These are phyloP conservation scores for Penicillium pulvis DNA, from an alignment of 495 filamentous ascomycete species.

Conservation along the genomic window DNA sequence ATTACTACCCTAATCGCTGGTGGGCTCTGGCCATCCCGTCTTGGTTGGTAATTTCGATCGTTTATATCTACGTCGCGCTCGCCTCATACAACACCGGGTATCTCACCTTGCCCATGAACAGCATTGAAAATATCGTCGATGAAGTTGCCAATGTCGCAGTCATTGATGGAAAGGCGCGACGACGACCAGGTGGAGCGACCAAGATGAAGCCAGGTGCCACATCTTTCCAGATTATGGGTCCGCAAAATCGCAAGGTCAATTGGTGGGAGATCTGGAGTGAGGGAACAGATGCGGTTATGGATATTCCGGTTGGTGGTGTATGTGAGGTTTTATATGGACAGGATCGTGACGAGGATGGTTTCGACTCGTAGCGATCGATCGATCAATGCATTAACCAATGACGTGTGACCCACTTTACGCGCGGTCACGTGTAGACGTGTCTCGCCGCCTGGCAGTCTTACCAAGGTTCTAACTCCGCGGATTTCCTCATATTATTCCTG, in stretches of 20 bases:
- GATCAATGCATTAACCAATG: conserved; percentile 3
- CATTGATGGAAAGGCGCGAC: conserved; percentile 69
- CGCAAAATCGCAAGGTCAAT: conserved; percentile 52
- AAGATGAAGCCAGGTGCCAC: conserved; percentile 50
- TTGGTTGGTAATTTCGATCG: conserved; percentile 83
- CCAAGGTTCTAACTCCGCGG: background rate
- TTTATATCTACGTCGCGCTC: conserved; percentile 93
- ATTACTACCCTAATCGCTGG: conserved; percentile 97
- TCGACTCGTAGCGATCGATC: conserved; percentile 6
- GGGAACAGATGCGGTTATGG: conserved; percentile 96
- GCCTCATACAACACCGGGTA: conserved; percentile 89
- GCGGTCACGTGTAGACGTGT: conserved; percentile 6
- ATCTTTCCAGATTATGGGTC: conserved; percentile 50
- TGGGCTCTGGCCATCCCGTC: conserved; percentile 91
- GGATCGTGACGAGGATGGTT: conserved; percentile 40
- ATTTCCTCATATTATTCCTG: background rate
- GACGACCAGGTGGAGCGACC: conserved; percentile 47
- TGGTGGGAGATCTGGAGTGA: conserved; percentile 86
- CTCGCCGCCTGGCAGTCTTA: background rate
- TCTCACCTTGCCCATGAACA: conserved; percentile 77
- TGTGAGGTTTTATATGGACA: conserved; percentile 75
- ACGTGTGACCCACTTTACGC: conserved; percentile 2
- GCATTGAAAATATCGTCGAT: conserved; percentile 89
- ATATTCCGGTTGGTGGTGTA: conserved; percentile 94
- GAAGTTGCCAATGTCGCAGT: conserved; percentile 83